Conservation (phyloP, 2,329 filamentous ascomycete species). For the Ascosphaera pollenicola region DNA sequence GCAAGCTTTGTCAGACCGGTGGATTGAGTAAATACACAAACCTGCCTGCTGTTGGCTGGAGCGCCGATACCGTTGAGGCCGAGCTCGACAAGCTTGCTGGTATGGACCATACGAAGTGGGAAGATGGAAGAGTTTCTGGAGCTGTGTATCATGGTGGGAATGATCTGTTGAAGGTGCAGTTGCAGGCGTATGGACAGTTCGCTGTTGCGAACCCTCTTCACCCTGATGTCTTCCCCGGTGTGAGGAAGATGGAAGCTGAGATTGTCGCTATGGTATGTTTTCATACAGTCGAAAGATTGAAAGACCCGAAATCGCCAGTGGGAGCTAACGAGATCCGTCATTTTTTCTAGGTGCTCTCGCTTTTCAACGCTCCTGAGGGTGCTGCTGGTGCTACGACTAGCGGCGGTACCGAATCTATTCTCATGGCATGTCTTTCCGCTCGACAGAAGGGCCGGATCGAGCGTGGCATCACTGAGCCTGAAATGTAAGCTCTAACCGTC, state of each 20-base stretch:
- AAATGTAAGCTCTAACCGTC: constrained; percentile 45
- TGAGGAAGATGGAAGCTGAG: constrained; percentile 98
- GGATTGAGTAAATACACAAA: constrained; percentile 50
- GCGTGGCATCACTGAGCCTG: constrained; percentile 71
- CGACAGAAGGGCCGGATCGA: constrained; percentile 74
- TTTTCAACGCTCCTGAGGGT: constrained; percentile 77
- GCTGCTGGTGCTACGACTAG: constrained; percentile 77
- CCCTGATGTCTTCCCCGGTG: constrained; percentile 92
- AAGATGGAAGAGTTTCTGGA: constrained; percentile 82
- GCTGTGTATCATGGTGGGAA: constrained; percentile 91
- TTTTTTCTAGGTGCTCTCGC: constrained; percentile 33
- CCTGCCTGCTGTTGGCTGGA: constrained; percentile 68
- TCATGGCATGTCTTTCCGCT: constrained; percentile 83
- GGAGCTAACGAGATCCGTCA: neutral
- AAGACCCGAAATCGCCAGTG: neutral
- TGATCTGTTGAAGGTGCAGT: constrained; percentile 61
- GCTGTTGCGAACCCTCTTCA: constrained; percentile 93
- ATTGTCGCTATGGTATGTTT: constrained; percentile 72
- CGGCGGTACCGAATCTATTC: constrained; percentile 86
- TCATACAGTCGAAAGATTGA: neutral
- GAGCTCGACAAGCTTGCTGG: constrained; percentile 59
- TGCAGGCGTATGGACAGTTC: constrained; percentile 82
- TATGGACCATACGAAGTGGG: constrained; percentile 92
- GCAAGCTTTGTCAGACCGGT: constrained; percentile 55
- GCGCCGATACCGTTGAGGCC: constrained; percentile 50